These are phyloP conservation scores for Scedosporium aurantiacum DNA, from an alignment of 2,329 filamentous ascomycete genomes.

Conservation along the genomic window DNA sequence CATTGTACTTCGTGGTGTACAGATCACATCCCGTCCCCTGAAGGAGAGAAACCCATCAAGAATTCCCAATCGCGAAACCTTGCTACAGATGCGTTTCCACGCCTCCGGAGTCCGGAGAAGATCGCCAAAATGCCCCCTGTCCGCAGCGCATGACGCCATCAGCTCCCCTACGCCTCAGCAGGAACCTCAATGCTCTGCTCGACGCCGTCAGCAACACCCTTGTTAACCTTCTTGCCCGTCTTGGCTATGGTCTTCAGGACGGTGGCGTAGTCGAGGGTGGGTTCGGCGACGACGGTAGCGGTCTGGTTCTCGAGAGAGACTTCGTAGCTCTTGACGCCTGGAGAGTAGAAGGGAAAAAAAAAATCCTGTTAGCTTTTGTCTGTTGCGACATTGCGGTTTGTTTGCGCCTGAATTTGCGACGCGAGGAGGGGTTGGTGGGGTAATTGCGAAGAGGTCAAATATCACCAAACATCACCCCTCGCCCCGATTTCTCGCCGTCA, in stretches of 20 bases:
- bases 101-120: not conserved
- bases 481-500: no score
- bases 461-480: no score
- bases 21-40: no score
- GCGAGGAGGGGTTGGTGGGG: not conserved
- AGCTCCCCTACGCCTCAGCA: conserved; percentile 17
- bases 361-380: not conserved
- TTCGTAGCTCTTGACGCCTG: conserved; percentile 78
- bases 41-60: no score
- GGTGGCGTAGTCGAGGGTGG: conserved; percentile 61
- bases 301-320: conserved; percentile 81
- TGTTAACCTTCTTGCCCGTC: conserved; percentile 87
- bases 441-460: not conserved
- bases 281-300: conserved; percentile 63
- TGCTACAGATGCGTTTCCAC: not conserved
- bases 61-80: not conserved
- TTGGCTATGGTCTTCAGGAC: conserved; percentile 85
- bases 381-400: not conserved
- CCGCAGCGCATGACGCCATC: not conserved
- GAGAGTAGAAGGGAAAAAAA: conserved; percentile 2
- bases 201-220: conserved; percentile 59
- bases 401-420: not conserved
- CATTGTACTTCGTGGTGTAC: no score
- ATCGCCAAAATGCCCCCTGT: not conserved
- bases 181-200: conserved; percentile 37